Base-by-base conservation (phyloP, 2,329 filamentous ascomycete species). In the Trichoderma oligosporum region DNA sequence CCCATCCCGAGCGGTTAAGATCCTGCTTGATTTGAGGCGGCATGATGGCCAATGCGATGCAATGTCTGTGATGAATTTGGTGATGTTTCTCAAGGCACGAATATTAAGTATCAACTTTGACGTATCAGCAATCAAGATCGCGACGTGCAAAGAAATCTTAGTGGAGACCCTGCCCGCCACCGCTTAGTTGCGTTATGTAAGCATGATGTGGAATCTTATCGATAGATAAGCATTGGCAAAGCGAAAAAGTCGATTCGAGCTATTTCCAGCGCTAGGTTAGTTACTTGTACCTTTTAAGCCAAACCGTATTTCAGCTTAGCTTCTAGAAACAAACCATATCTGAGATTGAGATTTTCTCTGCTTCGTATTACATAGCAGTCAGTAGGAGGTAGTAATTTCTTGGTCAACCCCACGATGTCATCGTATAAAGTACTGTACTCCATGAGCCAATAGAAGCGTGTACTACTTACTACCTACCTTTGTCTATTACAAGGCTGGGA, bases 1-100 rank as follows among this genome's bases (percentile, higher is more conserved):
- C 94, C 91, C 92, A 97, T 59, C 94, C 94, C 16, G 91, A 94
- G 54, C 94, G 85, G 76, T 97, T 97, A 45, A 97, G 82, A 70
- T 97, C 92, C 71, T 95, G 89, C 74, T 97, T 97, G 71, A 97
- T 97, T 73, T 96, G 91, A 11, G 91, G 88, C 57, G 89, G 88
- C 85, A 95, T 93, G 57, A 54, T 61, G 62, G 36, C 53, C 54
- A 56, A 35, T 39, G 41, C 14, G 41, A 44, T 18, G 41, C 41
- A 35, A 4, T 27, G 52, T n/a, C 27, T 38, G 46, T 18, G 27
- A 44, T 49, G 29, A n/a, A 38, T 44, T n/a, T 27, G 35, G 22
- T 11, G 53, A 31, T 27, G 57, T 8, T 35, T 20, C 7, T 6
- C 4, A 8, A 39, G n/a, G n/a, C n/a, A n/a, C n/a, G n/a, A n/a